Base-by-base conservation (phyloP, 139 green algal genomes). In the Tetraselmis striata region DNA sequence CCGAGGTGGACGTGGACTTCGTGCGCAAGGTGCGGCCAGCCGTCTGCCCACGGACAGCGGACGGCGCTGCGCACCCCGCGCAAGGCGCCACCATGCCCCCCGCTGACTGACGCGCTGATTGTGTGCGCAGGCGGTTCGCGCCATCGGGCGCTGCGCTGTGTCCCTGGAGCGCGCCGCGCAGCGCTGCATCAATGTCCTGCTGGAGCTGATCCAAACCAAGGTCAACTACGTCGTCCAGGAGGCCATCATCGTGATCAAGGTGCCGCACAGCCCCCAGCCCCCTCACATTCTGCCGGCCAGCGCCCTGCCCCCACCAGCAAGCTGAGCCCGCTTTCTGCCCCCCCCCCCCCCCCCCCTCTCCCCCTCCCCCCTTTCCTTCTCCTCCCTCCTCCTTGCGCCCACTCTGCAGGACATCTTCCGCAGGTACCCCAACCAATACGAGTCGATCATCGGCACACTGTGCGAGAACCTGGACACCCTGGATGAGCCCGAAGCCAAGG, bases 141-240 rank as follows among this genome's bases (percentile, higher is more conserved):
- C 95, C 30, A 98, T 99, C 77, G 97, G 97, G 1, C 89, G 93
- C 30, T 98, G 95, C 85, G 97, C 97, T 1, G 90, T 99, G 59
- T 92, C 84, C 30, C 87, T 99, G 31, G 94, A 98, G 78, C 59
- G 82, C 28, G 93, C 95, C 2, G 93, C 97, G 11, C 91, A 99
- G 90, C 90, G 91, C 28, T 98, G 97, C 92, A 97, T 99, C 84
- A 95, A 96, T 80, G 95, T 98, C 83, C 93, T 99, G 85, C 89
- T 99, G 82, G 97, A 99, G 83, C 91, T 99, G 25, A 98, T 99
- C 81, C 84, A 97, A 85, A 96, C 91, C 32, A 95, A 95, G 84
- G 96, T 99, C 79, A 97, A 95, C 84, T 99, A 99, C 85, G 95
- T 99, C 29, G 95, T 99, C 77, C 97, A 99, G 86, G 97, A 99